Conservation (phyloP, 1,284 basidiomycete species). For the Tilletiaria anomala region DNA sequence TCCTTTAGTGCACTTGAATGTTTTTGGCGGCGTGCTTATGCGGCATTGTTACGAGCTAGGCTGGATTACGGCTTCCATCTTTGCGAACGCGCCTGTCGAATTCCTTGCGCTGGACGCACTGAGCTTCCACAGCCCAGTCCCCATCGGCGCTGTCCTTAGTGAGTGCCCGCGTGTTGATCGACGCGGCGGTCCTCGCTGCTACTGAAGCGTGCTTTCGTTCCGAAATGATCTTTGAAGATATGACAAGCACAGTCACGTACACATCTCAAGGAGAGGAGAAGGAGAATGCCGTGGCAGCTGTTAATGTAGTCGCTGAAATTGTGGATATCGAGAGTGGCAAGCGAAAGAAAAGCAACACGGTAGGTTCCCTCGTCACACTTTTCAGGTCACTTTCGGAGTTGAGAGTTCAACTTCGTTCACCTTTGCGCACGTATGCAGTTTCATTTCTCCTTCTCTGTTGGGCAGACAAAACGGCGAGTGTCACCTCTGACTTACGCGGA, state of each 20-base stretch:
- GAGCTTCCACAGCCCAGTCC: constrained; percentile 28
- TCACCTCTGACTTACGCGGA: constrained; percentile 18
- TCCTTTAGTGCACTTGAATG: constrained; percentile 1
- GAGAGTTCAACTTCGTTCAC: no score
- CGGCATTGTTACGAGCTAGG: constrained; percentile 38
- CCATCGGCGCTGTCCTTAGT: constrained; percentile 27
- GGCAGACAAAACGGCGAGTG: constrained; percentile 5
- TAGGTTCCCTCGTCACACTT: no score
- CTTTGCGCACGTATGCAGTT: no score
- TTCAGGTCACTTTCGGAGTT: no score
- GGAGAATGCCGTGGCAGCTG: constrained; percentile 10
- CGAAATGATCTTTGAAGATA: neutral
- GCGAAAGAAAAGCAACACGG: constrained; percentile 20
- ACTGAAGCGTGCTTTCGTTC: constrained; percentile 1
- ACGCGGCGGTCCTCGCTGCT: constrained; percentile 6
- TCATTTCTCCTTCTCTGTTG: constrained; percentile 28
- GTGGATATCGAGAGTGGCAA: constrained; percentile 21
- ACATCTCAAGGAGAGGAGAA: constrained; percentile 1
- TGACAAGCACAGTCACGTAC: neutral
- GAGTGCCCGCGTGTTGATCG: constrained; percentile 24
- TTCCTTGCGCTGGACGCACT: constrained; percentile 39
- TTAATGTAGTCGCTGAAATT: constrained; percentile 24
- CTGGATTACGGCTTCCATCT: constrained; percentile 31
- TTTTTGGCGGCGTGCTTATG: constrained; percentile 32
- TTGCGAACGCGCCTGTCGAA: constrained; percentile 19